These are phyloP conservation scores for Malassezia nana DNA, from an alignment of 1,284 basidiomycete genomes.

Conservation along the genomic window DNA sequence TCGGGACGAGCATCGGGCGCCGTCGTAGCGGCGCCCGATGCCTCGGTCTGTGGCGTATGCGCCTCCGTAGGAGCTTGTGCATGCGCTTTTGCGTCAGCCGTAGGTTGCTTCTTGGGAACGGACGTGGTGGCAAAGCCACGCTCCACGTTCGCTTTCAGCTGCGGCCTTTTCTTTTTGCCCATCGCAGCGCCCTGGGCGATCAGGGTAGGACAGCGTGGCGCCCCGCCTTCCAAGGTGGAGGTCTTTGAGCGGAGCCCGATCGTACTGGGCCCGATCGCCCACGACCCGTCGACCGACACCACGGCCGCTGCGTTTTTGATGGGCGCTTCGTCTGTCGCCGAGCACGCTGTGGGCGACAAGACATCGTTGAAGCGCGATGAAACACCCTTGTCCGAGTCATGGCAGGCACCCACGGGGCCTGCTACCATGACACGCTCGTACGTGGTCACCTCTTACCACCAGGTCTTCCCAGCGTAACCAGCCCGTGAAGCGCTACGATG, in stretches of 20 bases:
- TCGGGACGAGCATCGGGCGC: neutral
- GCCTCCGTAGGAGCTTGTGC: neutral
- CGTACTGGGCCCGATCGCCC: neutral
- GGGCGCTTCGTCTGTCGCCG: neutral
- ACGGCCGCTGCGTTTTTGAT: neutral
- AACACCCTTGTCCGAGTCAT: neutral
- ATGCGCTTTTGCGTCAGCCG: slow-evolving; percentile 20
- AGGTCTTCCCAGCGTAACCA: slow-evolving; percentile 30
- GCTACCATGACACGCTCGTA: slow-evolving; percentile 1
- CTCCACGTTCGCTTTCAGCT: slow-evolving; percentile 35
- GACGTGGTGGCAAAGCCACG: slow-evolving; percentile 53
- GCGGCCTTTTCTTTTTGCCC: slow-evolving; percentile 41
- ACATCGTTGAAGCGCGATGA: neutral
- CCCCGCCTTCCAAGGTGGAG: neutral
- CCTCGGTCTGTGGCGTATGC: neutral
- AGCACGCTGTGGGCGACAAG: neutral
- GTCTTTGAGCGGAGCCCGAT: neutral
- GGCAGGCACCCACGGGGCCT: neutral
- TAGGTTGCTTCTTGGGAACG: slow-evolving; percentile 64
- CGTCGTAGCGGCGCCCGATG: neutral
- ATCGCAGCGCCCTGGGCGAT: slow-evolving; percentile 7
- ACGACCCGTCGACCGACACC: neutral
- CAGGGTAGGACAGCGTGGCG: neutral
- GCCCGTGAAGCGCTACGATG: slow-evolving; percentile 45
- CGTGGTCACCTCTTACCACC: neutral